These are phyloP conservation scores for Boletus rubescentipes DNA, from an alignment of 768 basidiomycete genomes.

Conservation along the genomic window DNA sequence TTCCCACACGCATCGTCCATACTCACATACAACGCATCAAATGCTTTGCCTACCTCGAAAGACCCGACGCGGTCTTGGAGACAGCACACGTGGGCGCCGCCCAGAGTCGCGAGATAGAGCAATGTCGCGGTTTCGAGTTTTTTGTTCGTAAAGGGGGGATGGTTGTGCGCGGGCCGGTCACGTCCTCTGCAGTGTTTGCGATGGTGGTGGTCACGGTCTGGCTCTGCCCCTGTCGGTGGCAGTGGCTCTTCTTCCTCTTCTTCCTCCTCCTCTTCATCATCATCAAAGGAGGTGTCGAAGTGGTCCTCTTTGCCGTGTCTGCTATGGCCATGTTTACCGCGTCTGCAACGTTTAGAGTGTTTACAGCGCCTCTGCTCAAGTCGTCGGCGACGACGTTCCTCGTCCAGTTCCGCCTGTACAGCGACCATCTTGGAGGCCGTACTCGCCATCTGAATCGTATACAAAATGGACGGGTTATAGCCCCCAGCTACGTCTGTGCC, in stretches of 20 bases:
- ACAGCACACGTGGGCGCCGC: conserved; percentile 80
- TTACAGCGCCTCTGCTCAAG: neutral
- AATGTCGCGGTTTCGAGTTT: conserved; percentile 70
- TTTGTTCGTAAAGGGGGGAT: conserved; percentile 42
- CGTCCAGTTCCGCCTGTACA: conserved; percentile 37
- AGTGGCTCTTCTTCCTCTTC: no score
- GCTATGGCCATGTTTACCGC: neutral
- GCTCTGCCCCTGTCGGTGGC: no score
- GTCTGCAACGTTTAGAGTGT: neutral
- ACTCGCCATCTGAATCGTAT: conserved; percentile 70
- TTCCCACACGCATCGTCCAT: conserved; percentile 50
- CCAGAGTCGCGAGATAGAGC: conserved; percentile 85
- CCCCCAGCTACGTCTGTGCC: conserved; percentile 93
- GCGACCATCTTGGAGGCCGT: conserved; percentile 75
- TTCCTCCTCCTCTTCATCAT: no score
- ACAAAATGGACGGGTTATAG: conserved; percentile 75
- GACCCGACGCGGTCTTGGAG: conserved; percentile 67
- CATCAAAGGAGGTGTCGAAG: no score
- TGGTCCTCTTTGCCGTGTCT: neutral
- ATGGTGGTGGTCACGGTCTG: neutral
- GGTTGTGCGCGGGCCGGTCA: neutral
- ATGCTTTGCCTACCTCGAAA: conserved; percentile 76
- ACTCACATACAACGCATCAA: conserved; percentile 80
- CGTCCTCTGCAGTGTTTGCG: no score
- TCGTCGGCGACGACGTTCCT: conserved; percentile 3